Conservation (phyloP, 768 basidiomycete genomes). For the Psilocybe sp. region DNA sequence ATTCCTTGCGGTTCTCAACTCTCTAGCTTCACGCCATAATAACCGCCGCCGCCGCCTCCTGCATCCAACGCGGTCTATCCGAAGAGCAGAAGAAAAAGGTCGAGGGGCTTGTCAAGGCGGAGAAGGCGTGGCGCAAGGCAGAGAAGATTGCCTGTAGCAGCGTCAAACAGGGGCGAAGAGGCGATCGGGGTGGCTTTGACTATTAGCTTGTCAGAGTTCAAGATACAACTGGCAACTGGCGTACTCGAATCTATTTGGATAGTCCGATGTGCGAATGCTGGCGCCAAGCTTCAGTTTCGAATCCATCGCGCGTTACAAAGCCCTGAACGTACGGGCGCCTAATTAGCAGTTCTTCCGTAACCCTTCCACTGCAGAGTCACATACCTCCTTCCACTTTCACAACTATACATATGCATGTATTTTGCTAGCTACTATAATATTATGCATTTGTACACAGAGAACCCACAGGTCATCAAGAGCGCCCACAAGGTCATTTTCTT, state of each 20-base stretch:
- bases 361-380: too few relatives aligned
- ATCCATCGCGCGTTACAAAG: too few relatives aligned
- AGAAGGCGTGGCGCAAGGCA: slow-evolving; percentile 42
- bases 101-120: slow-evolving; percentile 37
- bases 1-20: neutral
- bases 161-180: slow-evolving; percentile 39
- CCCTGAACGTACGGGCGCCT: too few relatives aligned
- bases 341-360: too few relatives aligned
- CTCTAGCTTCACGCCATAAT: slow-evolving; percentile 62
- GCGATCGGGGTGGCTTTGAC: slow-evolving; percentile 10
- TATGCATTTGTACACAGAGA: too few relatives aligned
- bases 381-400: too few relatives aligned
- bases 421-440: too few relatives aligned
- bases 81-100: slow-evolving; percentile 57
- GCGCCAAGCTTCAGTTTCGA: too few relatives aligned
- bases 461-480: too few relatives aligned
- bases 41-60: slow-evolving; percentile 39
- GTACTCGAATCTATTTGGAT: slow-evolving; percentile 12
- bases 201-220: slow-evolving; percentile 19
- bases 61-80: slow-evolving; percentile 52
- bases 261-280: too few relatives aligned
- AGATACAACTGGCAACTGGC: slow-evolving; percentile 11
- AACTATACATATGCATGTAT: too few relatives aligned
- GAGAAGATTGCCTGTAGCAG: slow-evolving; percentile 55
- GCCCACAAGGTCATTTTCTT: too few relatives aligned